Percentiles rank a stretch among this genome's conserved stretches.
phyloP scores from a whole-genome alignment of 169 alveolate species.

The Besnoitia besnoiti region DNA sequence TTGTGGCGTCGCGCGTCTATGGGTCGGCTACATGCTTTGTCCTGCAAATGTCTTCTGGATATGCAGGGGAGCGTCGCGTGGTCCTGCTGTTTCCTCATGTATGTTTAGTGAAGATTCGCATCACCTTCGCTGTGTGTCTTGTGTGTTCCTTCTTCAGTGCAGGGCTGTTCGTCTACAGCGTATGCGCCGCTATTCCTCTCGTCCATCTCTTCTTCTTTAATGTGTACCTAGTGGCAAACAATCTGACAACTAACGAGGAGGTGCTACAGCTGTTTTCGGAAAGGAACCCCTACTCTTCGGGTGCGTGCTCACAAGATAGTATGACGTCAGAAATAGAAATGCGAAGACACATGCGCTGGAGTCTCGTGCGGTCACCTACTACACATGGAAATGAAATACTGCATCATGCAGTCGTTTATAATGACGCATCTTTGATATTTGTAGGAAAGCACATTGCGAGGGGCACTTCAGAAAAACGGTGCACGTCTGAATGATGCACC shows the following conservation, averaged over 20 bases:
- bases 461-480: not conserved
- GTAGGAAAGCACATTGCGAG: not conserved
- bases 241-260: conserved; percentile 60
- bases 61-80: too few species aligned
- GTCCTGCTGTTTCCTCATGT: too few species aligned
- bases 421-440: not conserved
- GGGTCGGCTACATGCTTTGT: too few species aligned
- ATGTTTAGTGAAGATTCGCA: too few species aligned
- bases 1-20: too few species aligned
- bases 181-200: conserved; percentile 35
- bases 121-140: not conserved
- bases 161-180: conserved; percentile 37
- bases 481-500: too few species aligned
- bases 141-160: conserved; percentile 25
- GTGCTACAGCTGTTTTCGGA: conserved; percentile 38
- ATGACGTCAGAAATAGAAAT: not conserved
- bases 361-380: not conserved
- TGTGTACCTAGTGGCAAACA: conserved; percentile 37
- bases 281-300: conserved; percentile 54
- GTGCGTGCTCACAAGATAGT: not conserved
- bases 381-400: not conserved
- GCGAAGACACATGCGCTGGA: not conserved
- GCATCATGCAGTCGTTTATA: not conserved
- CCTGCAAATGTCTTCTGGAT: too few species aligned
- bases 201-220: conserved; percentile 38